phyloP scores from a whole-genome alignment of 805 yeast genomes.

The Ascoidea tarda region DNA sequence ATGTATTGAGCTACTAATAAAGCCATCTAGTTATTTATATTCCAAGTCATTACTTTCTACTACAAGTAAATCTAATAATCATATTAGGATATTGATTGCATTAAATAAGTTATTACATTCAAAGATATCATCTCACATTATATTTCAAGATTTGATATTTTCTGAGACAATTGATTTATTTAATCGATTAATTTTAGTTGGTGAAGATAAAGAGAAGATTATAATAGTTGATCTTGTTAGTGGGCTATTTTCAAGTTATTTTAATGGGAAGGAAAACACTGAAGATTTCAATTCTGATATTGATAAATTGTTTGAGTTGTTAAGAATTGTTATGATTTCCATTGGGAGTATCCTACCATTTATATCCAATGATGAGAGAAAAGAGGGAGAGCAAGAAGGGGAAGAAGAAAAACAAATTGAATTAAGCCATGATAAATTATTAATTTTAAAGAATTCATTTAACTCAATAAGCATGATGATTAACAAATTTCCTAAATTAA shows the following conservation, averaged over 20 bases:
- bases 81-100: slow-evolving; percentile 29
- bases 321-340: slow-evolving; percentile 55
- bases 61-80: slow-evolving; percentile 13
- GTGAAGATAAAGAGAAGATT: slow-evolving; percentile 25
- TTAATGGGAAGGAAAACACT: slow-evolving; percentile 16
- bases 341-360: slow-evolving; percentile 48
- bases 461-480: slow-evolving; percentile 47
- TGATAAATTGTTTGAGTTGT: slow-evolving; percentile 71
- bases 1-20: slow-evolving; percentile 62
- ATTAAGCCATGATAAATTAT: slow-evolving; percentile 19
- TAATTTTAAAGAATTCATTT: slow-evolving; percentile 33
- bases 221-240: slow-evolving; percentile 41
- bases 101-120: slow-evolving; percentile 43
- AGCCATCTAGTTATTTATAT: slow-evolving; percentile 16
- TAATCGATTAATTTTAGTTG: slow-evolving; percentile 55
- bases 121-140: slow-evolving; percentile 37
- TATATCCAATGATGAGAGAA: slow-evolving; percentile 30
- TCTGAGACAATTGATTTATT: slow-evolving; percentile 64
- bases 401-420: slow-evolving; percentile 1
- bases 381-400: slow-evolving; percentile 1
- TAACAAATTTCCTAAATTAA: slow-evolving; percentile 48
- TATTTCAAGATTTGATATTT: slow-evolving; percentile 56
- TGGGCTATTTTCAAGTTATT: slow-evolving; percentile 34
- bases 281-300: slow-evolving; percentile 40
- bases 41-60: slow-evolving; percentile 3